Evolutionary conservation across 2,329 filamentous ascomycete genomes (phyloP).

Genomic region (Alternaria tenuissima): DNA sequence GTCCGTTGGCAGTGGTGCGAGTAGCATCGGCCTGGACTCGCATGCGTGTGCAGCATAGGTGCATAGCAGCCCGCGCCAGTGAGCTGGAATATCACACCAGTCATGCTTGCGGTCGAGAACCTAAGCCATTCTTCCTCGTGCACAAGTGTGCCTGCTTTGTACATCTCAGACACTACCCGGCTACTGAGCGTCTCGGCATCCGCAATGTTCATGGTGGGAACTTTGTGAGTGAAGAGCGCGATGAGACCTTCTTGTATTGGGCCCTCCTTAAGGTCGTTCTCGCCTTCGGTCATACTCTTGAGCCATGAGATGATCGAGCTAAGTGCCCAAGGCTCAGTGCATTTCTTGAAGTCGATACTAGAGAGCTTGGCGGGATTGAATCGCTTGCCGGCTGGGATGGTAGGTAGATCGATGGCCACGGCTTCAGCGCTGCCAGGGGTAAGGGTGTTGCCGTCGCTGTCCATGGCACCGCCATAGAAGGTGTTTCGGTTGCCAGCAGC

Average conservation of each 20-base stretch:
- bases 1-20: constrained; percentile 93
- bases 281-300: constrained; percentile 86
- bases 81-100: constrained; percentile 91
- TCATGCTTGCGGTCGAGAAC: constrained; percentile 80
- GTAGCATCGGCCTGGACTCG: constrained; percentile 81
- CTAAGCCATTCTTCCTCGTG: constrained; percentile 98
- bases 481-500: constrained; percentile 49
- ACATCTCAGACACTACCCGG: constrained; percentile 81
- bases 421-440: constrained; percentile 57
- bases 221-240: constrained; percentile 89
- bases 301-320: constrained; percentile 89
- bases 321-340: constrained; percentile 89
- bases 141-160: constrained; percentile 77
- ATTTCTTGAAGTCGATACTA: constrained; percentile 81
- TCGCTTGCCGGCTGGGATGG: constrained; percentile 78
- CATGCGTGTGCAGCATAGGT: constrained; percentile 76
- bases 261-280: constrained; percentile 84
- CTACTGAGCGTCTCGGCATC: constrained; percentile 89
- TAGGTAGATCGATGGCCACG: constrained; percentile 81
- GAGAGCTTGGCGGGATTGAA: constrained; percentile 88
- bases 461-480: constrained; percentile 44
- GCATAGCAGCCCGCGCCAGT: constrained; percentile 93
- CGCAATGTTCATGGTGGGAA: constrained; percentile 97
- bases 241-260: constrained; percentile 88
- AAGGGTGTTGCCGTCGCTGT: constrained; percentile 64